Percentiles rank a stretch among this genome's conserved stretches.
phyloP scores from a whole-genome alignment of 495 filamentous ascomycete species.

The Annulohypoxylon stygium region DNA sequence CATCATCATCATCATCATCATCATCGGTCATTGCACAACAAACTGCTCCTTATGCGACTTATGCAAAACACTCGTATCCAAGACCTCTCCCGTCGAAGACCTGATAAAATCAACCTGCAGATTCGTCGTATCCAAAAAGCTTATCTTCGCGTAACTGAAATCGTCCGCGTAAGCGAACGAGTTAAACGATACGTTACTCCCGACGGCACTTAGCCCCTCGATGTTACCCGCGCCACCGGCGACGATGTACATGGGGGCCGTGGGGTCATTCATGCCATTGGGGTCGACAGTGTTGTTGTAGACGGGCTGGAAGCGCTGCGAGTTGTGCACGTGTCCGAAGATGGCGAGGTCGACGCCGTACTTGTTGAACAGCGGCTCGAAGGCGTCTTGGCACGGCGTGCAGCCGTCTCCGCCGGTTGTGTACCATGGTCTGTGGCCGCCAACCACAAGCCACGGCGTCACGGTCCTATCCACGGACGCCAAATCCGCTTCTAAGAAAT shows the following conservation, averaged over 20 bases:
- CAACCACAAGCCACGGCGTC: constrained; percentile 70
- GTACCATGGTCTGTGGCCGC: constrained; percentile 74
- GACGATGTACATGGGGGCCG: constrained; percentile 69
- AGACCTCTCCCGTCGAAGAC: constrained; percentile 62
- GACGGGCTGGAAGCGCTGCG: constrained; percentile 59
- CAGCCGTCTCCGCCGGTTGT: constrained; percentile 59
- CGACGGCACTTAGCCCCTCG: constrained; percentile 57
- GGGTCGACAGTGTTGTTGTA: constrained; percentile 58
- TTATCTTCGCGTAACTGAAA: constrained; percentile 65
- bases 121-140: constrained; percentile 50
- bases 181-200: constrained; percentile 59
- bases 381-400: constrained; percentile 66
- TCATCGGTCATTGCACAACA: constrained; percentile 58
- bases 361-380: constrained; percentile 69
- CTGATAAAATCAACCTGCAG: constrained; percentile 58
- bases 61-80: constrained; percentile 66
- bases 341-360: constrained; percentile 73
- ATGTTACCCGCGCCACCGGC: constrained; percentile 60
- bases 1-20: not conserved
- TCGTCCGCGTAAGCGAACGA: constrained; percentile 69
- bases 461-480: constrained; percentile 62
- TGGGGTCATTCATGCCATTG: constrained; percentile 65
- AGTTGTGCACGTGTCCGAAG: constrained; percentile 73
- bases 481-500: constrained; percentile 61
- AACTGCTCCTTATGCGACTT: constrained; percentile 65